Percentiles rank a stretch among this genome's conserved stretches.
Evolutionary conservation across 2,329 filamentous ascomycete genomes (phyloP).

Genomic region (Pochonia chlamydosporia): DNA sequence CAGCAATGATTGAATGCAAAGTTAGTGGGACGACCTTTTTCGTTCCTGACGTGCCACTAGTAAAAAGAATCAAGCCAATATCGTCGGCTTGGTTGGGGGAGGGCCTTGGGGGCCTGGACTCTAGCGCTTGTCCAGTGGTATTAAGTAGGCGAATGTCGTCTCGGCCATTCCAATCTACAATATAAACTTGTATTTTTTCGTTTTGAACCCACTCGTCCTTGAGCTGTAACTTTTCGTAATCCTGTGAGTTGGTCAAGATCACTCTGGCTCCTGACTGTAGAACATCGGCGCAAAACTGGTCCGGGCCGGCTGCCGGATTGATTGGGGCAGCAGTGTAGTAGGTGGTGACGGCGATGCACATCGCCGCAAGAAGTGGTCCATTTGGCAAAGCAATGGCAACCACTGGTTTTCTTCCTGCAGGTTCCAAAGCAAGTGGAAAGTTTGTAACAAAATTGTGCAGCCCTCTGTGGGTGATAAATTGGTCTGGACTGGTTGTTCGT

Average conservation of each 20-base stretch:
- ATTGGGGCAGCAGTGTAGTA: constrained; percentile 48
- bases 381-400: constrained; percentile 48
- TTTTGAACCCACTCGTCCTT: constrained; percentile 20
- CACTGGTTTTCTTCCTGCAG: constrained; percentile 28
- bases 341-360: constrained; percentile 41
- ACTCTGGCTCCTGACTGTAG: constrained; percentile 38
- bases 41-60: constrained; percentile 51
- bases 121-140: constrained; percentile 10
- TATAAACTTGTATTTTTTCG: constrained; percentile 30
- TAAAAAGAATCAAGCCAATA: constrained; percentile 47
- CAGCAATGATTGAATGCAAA: constrained; percentile 42
- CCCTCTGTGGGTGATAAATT: constrained; percentile 24
- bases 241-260: constrained; percentile 37
- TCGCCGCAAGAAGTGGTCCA: constrained; percentile 45
- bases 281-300: constrained; percentile 46
- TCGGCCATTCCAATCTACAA: constrained; percentile 30
- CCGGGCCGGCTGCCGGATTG: constrained; percentile 39
- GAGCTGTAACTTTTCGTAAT: constrained; percentile 34
- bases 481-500: constrained; percentile 15
- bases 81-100: constrained; percentile 38
- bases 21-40: constrained; percentile 53
- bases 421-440: constrained; percentile 24
- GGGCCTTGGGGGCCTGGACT: constrained; percentile 1
- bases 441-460: constrained; percentile 24
- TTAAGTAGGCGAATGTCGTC: constrained; percentile 28